Base-by-base conservation (phyloP, 1,284 basidiomycete species). In the Puccinia triticina region DNA sequence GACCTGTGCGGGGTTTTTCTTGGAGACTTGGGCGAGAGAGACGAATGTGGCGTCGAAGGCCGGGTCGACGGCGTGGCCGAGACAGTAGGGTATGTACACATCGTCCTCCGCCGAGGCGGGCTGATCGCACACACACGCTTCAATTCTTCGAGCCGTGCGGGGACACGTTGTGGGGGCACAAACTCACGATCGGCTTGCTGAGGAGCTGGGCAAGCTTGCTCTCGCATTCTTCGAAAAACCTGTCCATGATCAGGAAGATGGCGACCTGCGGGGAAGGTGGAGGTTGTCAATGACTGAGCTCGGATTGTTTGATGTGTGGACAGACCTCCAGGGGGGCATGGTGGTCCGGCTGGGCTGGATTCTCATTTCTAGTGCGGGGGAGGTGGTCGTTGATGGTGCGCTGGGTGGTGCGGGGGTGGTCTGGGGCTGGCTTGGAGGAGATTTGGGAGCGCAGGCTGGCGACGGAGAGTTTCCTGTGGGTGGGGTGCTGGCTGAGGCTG, bases 21-120 rank as follows among this genome's bases (percentile, higher is more conserved):
- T 91, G 1, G 94, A 94, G 81, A 96, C 92, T 85, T 94, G 93
- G 12, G 93, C 94, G 3, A 98, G 90, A 1, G 94, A 94, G 8
- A 90, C 89, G 46, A 97, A 89, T 5, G 92, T 90, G 43, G 92
- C 91, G 86, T 97, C 95, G 84, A 96, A 93, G 82, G 91, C 90
- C 1, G 90, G 86, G 85, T 96, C 94, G 1, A 92, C 89, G 0
- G 91, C 90, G 0, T 91, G 89, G 46, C 92, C 94, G 85, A 96
- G 90, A 82, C 89, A 89, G 37, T 91, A 43, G 0, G 82, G 82
- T 55, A 84, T 50, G 76, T 84, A 75, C 43, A 84, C n/a, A 53
- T 84, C 75, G 53, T 82, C 73, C 74, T 83, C 37, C 48, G 32
- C 83, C 75, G 43, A 73, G 77, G 57, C 84, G 74, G 37, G 83